phyloP scores from a whole-genome alignment of 1,284 basidiomycete species.

The Nidula niveotomentosa region DNA sequence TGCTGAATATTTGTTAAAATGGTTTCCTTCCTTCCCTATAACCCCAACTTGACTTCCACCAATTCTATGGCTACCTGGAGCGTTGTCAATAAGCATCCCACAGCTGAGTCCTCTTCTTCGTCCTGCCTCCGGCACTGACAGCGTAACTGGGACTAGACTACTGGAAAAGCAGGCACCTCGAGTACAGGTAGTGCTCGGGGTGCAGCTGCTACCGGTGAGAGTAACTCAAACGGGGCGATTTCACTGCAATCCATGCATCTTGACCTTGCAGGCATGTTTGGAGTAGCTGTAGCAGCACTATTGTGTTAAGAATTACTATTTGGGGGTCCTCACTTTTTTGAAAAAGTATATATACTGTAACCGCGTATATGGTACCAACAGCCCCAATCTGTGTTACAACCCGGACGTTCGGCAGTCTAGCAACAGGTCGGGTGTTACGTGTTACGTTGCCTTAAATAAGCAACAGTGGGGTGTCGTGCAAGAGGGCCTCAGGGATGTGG shows the following conservation, averaged over 20 bases:
- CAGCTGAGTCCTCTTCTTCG: conserved; percentile 8
- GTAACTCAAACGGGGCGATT: not conserved
- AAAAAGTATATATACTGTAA: too few species aligned
- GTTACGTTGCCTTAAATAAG: too few species aligned
- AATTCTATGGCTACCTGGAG: conserved; percentile 14
- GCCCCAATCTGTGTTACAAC: too few species aligned
- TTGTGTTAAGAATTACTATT: too few species aligned
- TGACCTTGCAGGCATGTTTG: not conserved
- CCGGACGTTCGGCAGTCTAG: too few species aligned
- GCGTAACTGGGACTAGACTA: not conserved
- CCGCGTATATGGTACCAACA: too few species aligned
- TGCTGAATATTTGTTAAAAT: too few species aligned
- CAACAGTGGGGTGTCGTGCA: too few species aligned
- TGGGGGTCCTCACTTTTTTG: too few species aligned
- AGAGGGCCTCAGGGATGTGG: too few species aligned
- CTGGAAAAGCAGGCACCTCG: not conserved
- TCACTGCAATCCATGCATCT: not conserved
- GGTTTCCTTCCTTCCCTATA: conserved; percentile 68
- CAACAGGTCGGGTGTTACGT: too few species aligned
- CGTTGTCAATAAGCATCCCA: conserved; percentile 14
- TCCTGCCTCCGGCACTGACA: not conserved
- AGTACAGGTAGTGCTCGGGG: not conserved
- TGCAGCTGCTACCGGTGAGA: not conserved
- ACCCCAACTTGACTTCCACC: conserved; percentile 4
- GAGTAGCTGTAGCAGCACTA: too few species aligned